A percentile compares a stretch with the other conserved stretches of the same genome.
phyloP scores from a whole-genome alignment of 768 basidiomycete species.

The Calocera cornea region DNA sequence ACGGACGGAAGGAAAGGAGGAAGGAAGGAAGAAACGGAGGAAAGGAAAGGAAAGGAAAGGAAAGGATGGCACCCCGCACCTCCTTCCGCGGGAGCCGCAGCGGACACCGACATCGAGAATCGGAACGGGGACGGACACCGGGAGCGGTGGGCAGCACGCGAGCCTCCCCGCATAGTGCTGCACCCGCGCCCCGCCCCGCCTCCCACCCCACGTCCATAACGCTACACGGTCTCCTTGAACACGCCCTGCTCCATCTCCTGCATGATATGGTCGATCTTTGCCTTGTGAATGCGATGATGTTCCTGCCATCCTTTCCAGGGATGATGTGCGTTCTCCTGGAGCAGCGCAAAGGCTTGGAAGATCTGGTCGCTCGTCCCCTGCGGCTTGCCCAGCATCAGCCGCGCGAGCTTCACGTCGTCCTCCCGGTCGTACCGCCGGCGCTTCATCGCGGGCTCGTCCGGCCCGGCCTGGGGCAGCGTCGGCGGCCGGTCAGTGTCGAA shows the following conservation, averaged over 20 bases:
- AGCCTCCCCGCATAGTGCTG: too few relatives aligned
- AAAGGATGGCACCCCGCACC: too few relatives aligned
- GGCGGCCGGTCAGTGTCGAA: slow-evolving; percentile 39
- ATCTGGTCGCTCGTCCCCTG: slow-evolving; percentile 74
- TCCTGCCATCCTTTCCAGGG: slow-evolving; percentile 95
- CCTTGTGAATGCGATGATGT: slow-evolving; percentile 76
- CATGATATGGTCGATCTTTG: slow-evolving; percentile 71
- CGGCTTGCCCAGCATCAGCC: slow-evolving; percentile 55
- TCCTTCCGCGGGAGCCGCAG: too few relatives aligned
- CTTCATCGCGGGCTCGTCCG: slow-evolving; percentile 50
- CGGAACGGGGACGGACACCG: too few relatives aligned
- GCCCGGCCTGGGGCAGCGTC: slow-evolving; percentile 29
- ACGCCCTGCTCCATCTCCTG: slow-evolving; percentile 41
- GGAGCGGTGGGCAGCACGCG: too few relatives aligned
- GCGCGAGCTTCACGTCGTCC: slow-evolving; percentile 69
- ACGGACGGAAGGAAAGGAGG: too few relatives aligned
- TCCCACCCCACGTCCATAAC: too few relatives aligned
- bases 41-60: too few relatives aligned
- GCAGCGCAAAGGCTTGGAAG: slow-evolving; percentile 64
- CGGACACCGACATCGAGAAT: too few relatives aligned
- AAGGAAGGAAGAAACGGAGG: too few relatives aligned
- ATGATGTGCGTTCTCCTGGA: slow-evolving; percentile 63
- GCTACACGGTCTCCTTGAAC: background rate
- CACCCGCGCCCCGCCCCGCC: background rate
- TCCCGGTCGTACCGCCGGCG: slow-evolving; percentile 73